phyloP scores from a whole-genome alignment of 306 rosid species.

The Cajanus cajan region DNA sequence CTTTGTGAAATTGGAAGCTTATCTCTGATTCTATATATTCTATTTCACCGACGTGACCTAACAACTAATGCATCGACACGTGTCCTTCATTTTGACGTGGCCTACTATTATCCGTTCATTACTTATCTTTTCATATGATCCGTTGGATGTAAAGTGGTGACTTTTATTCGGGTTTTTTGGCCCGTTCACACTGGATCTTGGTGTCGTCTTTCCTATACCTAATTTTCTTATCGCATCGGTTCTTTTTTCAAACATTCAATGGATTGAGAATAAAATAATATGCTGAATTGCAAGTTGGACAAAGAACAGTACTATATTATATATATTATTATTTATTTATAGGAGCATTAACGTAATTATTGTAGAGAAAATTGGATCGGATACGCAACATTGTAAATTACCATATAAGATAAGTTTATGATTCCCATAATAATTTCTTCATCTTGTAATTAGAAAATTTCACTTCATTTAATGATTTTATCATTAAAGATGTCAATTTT shows the following conservation, averaged over 20 bases:
- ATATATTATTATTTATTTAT: too few relatives aligned
- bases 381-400: too few relatives aligned
- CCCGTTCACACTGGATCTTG: constrained; percentile 6
- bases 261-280: neutral
- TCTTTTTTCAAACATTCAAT: neutral
- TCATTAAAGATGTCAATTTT: too few relatives aligned
- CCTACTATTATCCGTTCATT: neutral
- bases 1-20: constrained; percentile 6
- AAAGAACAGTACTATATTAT: too few relatives aligned
- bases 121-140: neutral
- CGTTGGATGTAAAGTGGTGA: constrained; percentile 14
- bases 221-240: neutral
- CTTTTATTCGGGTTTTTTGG: neutral
- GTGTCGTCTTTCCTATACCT: neutral
- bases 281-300: neutral
- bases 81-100: neutral
- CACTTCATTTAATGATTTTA: too few relatives aligned
- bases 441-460: too few relatives aligned
- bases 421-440: too few relatives aligned
- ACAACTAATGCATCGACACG: constrained; percentile 18
- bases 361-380: too few relatives aligned
- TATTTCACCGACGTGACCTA: constrained; percentile 38
- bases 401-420: too few relatives aligned
- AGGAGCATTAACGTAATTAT: too few relatives aligned
- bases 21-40: constrained; percentile 22